Conservation (phyloP, 2,329 filamentous ascomycete genomes). For the Colletotrichum cordylinicola region DNA sequence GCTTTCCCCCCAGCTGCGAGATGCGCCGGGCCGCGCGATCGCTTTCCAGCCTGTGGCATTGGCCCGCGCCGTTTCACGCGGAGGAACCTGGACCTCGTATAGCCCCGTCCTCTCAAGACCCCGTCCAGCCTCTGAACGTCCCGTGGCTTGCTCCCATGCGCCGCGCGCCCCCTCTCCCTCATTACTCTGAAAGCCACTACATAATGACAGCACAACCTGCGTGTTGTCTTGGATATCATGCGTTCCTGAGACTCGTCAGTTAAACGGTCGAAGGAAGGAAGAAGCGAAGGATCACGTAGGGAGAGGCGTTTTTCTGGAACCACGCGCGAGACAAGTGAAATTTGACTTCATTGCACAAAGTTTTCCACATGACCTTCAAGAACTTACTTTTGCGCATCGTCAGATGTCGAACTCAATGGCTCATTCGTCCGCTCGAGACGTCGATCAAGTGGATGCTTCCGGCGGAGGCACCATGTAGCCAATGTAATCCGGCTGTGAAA, state of each 20-base stretch:
- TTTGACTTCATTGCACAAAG: constrained; percentile 3
- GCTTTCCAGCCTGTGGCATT: not conserved
- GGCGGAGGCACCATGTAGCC: not conserved
- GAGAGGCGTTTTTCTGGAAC: not conserved
- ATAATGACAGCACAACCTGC: not conserved
- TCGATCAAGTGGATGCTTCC: not conserved
- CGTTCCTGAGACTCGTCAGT: not conserved
- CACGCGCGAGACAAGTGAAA: not conserved
- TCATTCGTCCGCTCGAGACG: not conserved
- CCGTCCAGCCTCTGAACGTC: not conserved
- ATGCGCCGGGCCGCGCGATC: constrained; percentile 17
- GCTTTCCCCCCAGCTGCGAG: not conserved
- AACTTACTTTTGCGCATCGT: not conserved
- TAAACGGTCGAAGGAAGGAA: not conserved
- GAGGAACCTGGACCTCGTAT: not conserved
- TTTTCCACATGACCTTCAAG: constrained; percentile 8
- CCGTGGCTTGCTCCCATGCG: not conserved
- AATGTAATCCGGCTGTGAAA: not conserved
- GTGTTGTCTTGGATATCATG: not conserved
- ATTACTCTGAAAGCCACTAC: not conserved
- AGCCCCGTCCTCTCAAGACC: not conserved
- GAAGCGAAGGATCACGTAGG: not conserved
- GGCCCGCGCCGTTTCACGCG: not conserved
- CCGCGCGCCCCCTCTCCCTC: not conserved
- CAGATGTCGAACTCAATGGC: not conserved